A percentile compares a stretch with the other conserved stretches of the same genome.
Conservation (phyloP, 179 eudicot genomes). For the Beta corolliflora region DNA sequence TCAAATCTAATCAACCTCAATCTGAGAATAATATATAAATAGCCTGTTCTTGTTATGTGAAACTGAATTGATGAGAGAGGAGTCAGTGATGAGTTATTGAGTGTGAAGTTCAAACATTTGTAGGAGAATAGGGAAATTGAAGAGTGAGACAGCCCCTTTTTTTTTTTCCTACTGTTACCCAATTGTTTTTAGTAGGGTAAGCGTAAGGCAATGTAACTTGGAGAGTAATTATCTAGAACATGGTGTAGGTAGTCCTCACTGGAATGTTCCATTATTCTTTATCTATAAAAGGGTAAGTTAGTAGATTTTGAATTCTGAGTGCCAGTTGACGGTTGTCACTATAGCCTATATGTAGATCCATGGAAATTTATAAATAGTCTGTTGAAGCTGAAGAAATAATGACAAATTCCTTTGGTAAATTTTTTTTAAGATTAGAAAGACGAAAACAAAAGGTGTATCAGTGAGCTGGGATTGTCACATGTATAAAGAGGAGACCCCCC, state of each 20-base stretch:
- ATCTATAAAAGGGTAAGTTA: no score
- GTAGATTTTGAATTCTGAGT: no score
- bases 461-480: neutral
- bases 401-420: no score
- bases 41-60: neutral
- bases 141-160: neutral
- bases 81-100: neutral
- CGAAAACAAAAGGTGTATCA: neutral
- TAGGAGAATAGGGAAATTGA: neutral
- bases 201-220: no score
- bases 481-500: neutral
- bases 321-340: neutral
- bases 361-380: neutral
- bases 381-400: neutral
- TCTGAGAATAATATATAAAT: neutral
- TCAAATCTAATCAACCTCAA: neutral
- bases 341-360: neutral
- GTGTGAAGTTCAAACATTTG: neutral
- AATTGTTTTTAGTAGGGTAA: neutral
- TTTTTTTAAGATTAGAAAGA: no score
- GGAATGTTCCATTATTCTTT: no score
- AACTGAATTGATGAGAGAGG: neutral
- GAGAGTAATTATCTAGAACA: no score
- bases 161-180: neutral
- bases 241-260: no score